A percentile compares a stretch with the other conserved stretches of the same genome.
phyloP scores from a whole-genome alignment of 2,329 filamentous ascomycete genomes.

The Fusarium citri region DNA sequence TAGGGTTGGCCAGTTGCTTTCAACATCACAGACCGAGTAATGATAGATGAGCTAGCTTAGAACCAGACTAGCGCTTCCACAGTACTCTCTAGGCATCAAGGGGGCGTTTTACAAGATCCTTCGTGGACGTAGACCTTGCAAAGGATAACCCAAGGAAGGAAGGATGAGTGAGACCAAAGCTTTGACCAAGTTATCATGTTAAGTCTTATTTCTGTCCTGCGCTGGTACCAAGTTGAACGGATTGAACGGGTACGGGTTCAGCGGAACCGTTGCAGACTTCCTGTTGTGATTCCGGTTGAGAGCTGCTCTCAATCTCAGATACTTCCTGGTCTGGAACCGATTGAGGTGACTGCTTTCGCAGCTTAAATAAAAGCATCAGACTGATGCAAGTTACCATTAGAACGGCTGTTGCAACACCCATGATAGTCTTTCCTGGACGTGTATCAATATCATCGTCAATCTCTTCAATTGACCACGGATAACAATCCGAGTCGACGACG shows the following conservation, averaged over 20 bases:
- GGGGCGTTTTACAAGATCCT: not conserved
- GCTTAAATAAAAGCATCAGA: not conserved
- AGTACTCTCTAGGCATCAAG: accelerated
- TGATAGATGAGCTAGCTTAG: not conserved
- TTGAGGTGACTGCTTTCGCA: not conserved
- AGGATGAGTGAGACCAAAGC: not conserved
- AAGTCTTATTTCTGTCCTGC: not conserved
- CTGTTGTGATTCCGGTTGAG: not conserved
- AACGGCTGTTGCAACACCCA: not conserved
- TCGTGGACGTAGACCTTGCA: not conserved
- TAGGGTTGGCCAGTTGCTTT: not conserved
- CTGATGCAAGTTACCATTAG: not conserved
- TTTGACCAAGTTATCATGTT: not conserved
- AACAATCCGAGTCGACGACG: slow-evolving; percentile 1
- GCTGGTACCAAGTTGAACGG: not conserved
- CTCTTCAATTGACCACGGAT: slow-evolving; percentile 3
- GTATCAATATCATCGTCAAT: not conserved
- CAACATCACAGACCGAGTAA: not conserved
- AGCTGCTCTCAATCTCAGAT: not conserved
- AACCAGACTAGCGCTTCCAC: not conserved
- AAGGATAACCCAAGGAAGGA: not conserved
- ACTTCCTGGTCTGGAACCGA: not conserved
- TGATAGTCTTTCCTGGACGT: not conserved
- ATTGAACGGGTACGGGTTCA: not conserved
- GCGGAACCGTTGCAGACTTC: not conserved